phyloP scores from a whole-genome alignment of 176 grass and related monocot species.

The Triticum urartu region DNA sequence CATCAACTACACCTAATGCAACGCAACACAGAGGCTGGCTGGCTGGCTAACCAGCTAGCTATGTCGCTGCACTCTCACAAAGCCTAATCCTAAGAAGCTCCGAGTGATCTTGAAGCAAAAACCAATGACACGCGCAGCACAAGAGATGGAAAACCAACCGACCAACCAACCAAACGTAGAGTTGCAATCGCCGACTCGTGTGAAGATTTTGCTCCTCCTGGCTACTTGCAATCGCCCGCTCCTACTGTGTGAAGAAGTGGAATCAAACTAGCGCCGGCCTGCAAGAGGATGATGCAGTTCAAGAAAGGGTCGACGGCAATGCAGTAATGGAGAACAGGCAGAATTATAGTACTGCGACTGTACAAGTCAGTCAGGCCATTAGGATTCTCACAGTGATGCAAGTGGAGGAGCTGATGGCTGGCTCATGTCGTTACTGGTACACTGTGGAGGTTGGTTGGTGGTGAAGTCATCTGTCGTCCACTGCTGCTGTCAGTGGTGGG shows the following conservation, averaged over 20 bases:
- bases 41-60: conserved; percentile 25
- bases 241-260: not conserved
- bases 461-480: conserved; percentile 39
- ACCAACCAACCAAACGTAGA: conserved; percentile 35
- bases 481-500: conserved; percentile 69
- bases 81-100: conserved; percentile 37
- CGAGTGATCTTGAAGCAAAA: conserved; percentile 59
- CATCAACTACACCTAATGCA: conserved; percentile 52
- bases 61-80: conserved; percentile 38
- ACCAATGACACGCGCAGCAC: conserved; percentile 39
- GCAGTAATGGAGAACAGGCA: not conserved
- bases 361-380: not conserved
- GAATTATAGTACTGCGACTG: not conserved
- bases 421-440: not conserved
- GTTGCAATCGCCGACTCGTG: too few relatives aligned
- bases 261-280: not conserved
- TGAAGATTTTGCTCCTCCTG: conserved; percentile 10
- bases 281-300: not conserved
- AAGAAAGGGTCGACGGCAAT: conserved; percentile 1
- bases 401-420: conserved; percentile 27
- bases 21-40: conserved; percentile 37
- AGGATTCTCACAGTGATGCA: conserved; percentile 38
- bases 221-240: not conserved
- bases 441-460: conserved; percentile 37
- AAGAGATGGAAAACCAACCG: conserved; percentile 41